Conservation (phyloP, 495 filamentous ascomycete species). For the Glonium stellatum region DNA sequence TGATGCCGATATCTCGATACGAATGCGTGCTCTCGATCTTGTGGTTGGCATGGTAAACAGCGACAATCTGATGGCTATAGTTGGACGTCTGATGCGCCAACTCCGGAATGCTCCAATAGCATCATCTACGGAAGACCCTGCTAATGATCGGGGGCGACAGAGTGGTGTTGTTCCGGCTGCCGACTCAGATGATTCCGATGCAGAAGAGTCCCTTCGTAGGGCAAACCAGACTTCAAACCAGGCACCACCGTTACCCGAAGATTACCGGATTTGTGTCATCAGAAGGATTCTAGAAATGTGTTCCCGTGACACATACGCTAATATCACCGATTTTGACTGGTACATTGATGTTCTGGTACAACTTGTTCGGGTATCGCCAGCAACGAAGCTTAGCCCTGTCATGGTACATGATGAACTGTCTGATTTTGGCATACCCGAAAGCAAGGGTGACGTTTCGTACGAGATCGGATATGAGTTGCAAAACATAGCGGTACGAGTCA, state of each 20-base stretch:
- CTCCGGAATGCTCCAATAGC: slow-evolving; percentile 51
- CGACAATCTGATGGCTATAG: slow-evolving; percentile 74
- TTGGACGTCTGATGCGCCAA: slow-evolving; percentile 79
- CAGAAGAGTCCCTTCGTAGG: slow-evolving; percentile 38
- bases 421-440: slow-evolving; percentile 20
- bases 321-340: slow-evolving; percentile 89
- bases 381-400: slow-evolving; percentile 18
- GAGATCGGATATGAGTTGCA: slow-evolving; percentile 77
- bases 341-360: slow-evolving; percentile 81
- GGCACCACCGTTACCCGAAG: slow-evolving; percentile 56
- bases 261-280: slow-evolving; percentile 75
- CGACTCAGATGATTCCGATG: slow-evolving; percentile 55
- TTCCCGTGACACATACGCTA: slow-evolving; percentile 78
- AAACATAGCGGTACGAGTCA: slow-evolving; percentile 88
- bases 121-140: slow-evolving; percentile 32
- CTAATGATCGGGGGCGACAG: slow-evolving; percentile 32
- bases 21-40: slow-evolving; percentile 83
- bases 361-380: slow-evolving; percentile 62
- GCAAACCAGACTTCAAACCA: slow-evolving; percentile 31
- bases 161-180: slow-evolving; percentile 40
- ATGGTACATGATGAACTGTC: slow-evolving; percentile 15
- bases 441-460: slow-evolving; percentile 50
- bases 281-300: slow-evolving; percentile 81
- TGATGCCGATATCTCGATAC: slow-evolving; percentile 91
- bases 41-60: slow-evolving; percentile 83